These are phyloP conservation scores for Powellomyces hirtus DNA, from an alignment of 192 early-diverging fungal species.

Conservation along the genomic window DNA sequence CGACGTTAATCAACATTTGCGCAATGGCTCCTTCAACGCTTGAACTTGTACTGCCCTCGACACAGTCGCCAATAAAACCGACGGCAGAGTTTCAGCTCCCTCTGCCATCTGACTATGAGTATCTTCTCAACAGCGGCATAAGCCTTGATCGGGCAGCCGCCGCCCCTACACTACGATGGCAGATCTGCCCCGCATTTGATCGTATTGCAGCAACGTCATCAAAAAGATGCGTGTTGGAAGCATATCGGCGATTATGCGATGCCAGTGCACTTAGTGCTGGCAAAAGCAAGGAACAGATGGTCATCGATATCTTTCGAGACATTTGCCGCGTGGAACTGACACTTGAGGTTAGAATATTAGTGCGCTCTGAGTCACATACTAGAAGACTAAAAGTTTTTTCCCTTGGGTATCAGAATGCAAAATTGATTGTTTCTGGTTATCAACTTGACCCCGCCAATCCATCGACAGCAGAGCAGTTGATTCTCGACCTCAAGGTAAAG, in stretches of 20 bases:
- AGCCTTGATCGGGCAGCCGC: slow-evolving; percentile 1
- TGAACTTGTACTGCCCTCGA: slow-evolving; percentile 7
- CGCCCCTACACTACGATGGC: slow-evolving; percentile 1
- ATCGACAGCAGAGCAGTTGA: slow-evolving; percentile 3
- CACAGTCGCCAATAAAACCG: slow-evolving; percentile 20
- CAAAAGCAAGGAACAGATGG: neutral
- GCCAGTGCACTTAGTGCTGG: neutral
- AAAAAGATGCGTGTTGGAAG: neutral
- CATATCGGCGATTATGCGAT: neutral
- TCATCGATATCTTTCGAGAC: neutral
- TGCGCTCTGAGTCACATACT: too few species aligned
- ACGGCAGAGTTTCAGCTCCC: slow-evolving; percentile 4
- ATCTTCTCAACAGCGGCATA: neutral
- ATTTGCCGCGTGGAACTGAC: slow-evolving; percentile 20
- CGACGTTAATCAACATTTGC: too few species aligned
- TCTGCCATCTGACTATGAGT: neutral
- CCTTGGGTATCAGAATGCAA: slow-evolving; percentile 9
- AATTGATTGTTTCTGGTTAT: slow-evolving; percentile 14
- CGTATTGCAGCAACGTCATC: neutral
- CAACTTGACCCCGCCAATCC: neutral
- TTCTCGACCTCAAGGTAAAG: slow-evolving; percentile 22
- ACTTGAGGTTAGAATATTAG: too few species aligned
- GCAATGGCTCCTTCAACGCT: neutral
- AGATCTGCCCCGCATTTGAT: slow-evolving; percentile 20
- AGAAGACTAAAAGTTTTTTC: too few species aligned